A percentile compares a stretch with the other conserved stretches of the same genome.
These are phyloP conservation scores for Huntiella abstrusa DNA, from an alignment of 2,329 filamentous ascomycete genomes.

Conservation along the genomic window DNA sequence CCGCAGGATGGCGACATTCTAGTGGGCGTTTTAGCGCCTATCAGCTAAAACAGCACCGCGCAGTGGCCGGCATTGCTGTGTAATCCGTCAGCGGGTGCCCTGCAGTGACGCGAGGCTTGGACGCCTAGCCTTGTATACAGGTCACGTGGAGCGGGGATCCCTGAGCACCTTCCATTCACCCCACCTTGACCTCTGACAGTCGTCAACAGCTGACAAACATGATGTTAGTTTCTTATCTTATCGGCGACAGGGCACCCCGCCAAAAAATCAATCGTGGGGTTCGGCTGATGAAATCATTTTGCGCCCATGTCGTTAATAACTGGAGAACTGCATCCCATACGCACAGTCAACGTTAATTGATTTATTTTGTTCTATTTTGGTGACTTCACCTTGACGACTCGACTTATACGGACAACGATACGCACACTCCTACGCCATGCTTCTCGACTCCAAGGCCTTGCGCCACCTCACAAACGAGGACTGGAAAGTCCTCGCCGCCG, in stretches of 20 bases:
- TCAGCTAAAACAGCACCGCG: no score
- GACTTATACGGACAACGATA: not conserved
- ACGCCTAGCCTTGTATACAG: constrained; percentile 17
- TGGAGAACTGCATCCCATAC: not conserved
- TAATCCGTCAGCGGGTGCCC: constrained; percentile 10
- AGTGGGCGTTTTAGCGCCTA: constrained; percentile 1
- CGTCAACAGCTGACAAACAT: not conserved
- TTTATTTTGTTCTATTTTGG: not conserved
- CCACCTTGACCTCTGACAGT: not conserved
- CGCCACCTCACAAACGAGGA: constrained; percentile 85
- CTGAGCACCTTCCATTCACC: not conserved
- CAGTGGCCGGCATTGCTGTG: no score
- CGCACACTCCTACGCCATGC: constrained; percentile 39
- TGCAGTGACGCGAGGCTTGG: constrained; percentile 20
- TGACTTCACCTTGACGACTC: no score
- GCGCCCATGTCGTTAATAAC: constrained; percentile 2
- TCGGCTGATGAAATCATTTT: constrained; percentile 1
- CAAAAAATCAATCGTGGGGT: constrained; percentile 8
- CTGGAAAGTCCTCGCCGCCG: constrained; percentile 85
- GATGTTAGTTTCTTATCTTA: constrained; percentile 9
- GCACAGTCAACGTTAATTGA: not conserved
- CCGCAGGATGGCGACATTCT: constrained; percentile 5
- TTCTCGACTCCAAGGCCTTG: constrained; percentile 82
- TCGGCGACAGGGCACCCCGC: constrained; percentile 3
- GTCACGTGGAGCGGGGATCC: constrained; percentile 7